Percentiles rank a stretch among this genome's conserved stretches.
phyloP scores from a whole-genome alignment of 2,329 filamentous ascomycete species.

The Penicillium concentricum region DNA sequence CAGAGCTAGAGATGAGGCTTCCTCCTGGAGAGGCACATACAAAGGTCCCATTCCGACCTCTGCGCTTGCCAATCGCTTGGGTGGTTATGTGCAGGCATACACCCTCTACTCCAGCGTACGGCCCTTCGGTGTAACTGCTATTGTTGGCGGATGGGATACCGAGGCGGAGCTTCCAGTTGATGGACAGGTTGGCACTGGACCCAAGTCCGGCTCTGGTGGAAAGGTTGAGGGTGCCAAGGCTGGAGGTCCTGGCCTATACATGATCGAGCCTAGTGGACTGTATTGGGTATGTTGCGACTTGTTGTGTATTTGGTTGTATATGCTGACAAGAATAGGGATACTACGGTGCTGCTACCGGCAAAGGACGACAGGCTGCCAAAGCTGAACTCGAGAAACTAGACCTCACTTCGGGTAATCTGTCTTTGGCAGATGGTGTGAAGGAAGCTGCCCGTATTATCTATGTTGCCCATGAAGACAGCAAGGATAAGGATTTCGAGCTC shows the following conservation, averaged over 20 bases:
- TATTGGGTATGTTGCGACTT: slow-evolving; percentile 68
- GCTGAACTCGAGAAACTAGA: slow-evolving; percentile 98
- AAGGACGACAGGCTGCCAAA: slow-evolving; percentile 94
- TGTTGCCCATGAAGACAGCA: slow-evolving; percentile 96
- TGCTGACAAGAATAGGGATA: slow-evolving; percentile 63
- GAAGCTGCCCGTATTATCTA: slow-evolving; percentile 97
- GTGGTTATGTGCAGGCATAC: slow-evolving; percentile 94
- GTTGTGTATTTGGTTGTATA: background rate
- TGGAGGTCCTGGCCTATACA: slow-evolving; percentile 92
- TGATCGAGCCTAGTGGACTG: slow-evolving; percentile 95
- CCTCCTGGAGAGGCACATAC: slow-evolving; percentile 87
- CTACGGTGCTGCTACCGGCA: slow-evolving; percentile 95
- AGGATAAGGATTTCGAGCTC: slow-evolving; percentile 99
- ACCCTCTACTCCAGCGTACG: slow-evolving; percentile 96
- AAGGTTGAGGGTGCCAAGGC: slow-evolving; percentile 73
- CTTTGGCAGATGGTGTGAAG: slow-evolving; percentile 84
- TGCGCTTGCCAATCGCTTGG: slow-evolving; percentile 88
- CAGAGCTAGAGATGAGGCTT: slow-evolving; percentile 89
- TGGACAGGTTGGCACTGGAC: slow-evolving; percentile 83
- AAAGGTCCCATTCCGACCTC: slow-evolving; percentile 89
- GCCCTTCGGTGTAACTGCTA: slow-evolving; percentile 93
- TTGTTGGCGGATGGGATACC: slow-evolving; percentile 89
- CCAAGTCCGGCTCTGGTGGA: slow-evolving; percentile 75
- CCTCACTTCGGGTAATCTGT: slow-evolving; percentile 72
- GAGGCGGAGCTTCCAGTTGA: slow-evolving; percentile 83